Evolutionary conservation across 768 basidiomycete genomes (phyloP).

Genomic region (Chlorophyllum brunneum): DNA sequence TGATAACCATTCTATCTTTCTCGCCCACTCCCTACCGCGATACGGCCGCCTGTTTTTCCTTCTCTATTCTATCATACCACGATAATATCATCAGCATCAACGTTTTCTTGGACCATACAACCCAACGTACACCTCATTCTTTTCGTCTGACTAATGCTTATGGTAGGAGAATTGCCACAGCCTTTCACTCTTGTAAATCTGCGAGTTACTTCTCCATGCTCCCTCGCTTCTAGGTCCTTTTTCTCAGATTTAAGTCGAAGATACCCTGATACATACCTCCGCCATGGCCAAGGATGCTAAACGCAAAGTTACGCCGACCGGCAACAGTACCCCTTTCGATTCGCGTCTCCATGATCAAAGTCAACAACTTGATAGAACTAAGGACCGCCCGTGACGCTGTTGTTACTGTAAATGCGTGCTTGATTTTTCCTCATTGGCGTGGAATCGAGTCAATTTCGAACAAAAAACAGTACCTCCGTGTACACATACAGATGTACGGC

Average conservation of each 20-base stretch:
- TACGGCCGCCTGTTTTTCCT: too few relatives aligned
- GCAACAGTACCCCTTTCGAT: constrained; percentile 51
- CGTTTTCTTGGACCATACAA: too few relatives aligned
- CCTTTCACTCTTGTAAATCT: too few relatives aligned
- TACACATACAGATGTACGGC: constrained; percentile 86
- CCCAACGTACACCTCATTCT: too few relatives aligned
- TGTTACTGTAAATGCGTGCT: constrained; percentile 81
- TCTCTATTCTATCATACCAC: too few relatives aligned
- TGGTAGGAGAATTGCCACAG: too few relatives aligned
- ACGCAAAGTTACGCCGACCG: neutral
- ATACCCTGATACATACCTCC: neutral
- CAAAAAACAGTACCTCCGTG: constrained; percentile 60
- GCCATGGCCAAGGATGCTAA: constrained; percentile 10
- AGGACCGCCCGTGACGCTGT: constrained; percentile 84
- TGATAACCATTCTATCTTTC: too few relatives aligned
- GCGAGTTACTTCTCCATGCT: neutral
- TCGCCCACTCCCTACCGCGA: too few relatives aligned
- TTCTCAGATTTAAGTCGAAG: neutral
- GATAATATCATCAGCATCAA: too few relatives aligned
- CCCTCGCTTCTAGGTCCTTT: neutral
- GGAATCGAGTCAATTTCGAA: neutral
- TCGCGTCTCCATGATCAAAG: constrained; percentile 43
- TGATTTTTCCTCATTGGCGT: constrained; percentile 19
- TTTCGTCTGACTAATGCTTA: too few relatives aligned
- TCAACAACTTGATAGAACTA: constrained; percentile 58